Base-by-base conservation (phyloP, 2,329 filamentous ascomycete species). In the Cordyceps cateniannulata region DNA sequence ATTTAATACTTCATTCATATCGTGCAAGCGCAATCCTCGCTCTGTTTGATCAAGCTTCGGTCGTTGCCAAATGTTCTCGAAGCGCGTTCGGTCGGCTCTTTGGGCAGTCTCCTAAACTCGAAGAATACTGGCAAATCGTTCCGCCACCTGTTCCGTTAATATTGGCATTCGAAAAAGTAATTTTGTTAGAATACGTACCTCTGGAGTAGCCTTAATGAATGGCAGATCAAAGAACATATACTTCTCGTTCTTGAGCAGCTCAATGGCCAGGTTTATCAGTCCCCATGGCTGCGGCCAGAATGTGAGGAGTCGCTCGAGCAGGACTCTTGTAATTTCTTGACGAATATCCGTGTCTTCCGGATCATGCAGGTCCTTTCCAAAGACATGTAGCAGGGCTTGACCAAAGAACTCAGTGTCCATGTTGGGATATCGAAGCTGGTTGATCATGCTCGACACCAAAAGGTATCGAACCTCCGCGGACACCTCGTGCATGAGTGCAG, bases 241-340 rank as follows among this genome's bases (percentile, higher is more conserved):
- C 70, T 87, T 90, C 59, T 90, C 87, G 72, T 96, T 97, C 80
- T 96, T 96, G 66, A 96, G 81, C 61, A 99, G 82, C 77, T 98
- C 95, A 64, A 95, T 78, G 63, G 96, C 83, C 40, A 92, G 93
- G 64, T 93, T 87, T 71, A 97, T 87, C 48, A 99, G 78, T 14
- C 96, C 96, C 93, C 93, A 98, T 20, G 96, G 93, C 72, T 98
- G 93, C 57, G 93, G 93, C 77, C 93, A 91, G 72, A 91, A 91
- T 24, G 91, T 89, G 62, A 96, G 85, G 51, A 97, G 79, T 53
- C 95, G 86, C 79, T 99, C 95, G 42, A 97, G 80, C 50, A 99
- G 79, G 25, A 97, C 86, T 51, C 93, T 86, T 57, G 91, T 91
- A 62, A 99, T 93, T 72, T 96, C 91, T 76, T 98, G 89, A 40